phyloP scores from a whole-genome alignment of 306 rosid genomes.

The Styphnolobium japonicum region DNA sequence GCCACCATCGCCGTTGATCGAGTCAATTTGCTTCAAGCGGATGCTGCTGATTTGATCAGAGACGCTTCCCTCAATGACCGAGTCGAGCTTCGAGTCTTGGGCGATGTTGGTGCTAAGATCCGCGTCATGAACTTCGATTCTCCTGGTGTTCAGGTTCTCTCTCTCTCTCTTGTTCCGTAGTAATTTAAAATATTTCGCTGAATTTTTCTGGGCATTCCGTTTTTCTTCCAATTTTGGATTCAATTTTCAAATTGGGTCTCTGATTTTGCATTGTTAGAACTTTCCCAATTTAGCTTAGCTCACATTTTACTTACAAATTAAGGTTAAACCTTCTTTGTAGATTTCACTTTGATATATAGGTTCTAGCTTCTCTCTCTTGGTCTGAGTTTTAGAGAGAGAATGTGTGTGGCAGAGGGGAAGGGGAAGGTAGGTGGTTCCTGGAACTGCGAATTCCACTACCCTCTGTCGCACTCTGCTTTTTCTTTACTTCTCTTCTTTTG shows the following conservation, averaged over 20 bases:
- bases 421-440: not conserved
- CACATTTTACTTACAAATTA: not conserved
- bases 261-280: not conserved
- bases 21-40: constrained; percentile 75
- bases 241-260: not conserved
- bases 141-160: constrained; percentile 77
- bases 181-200: not conserved
- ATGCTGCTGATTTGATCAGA: constrained; percentile 74
- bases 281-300: not conserved
- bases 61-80: constrained; percentile 89
- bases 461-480: constrained; percentile 26
- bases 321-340: not conserved
- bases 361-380: not conserved
- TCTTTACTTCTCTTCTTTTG: constrained; percentile 6
- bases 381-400: not conserved
- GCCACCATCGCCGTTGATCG: constrained; percentile 82
- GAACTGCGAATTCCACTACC: constrained; percentile 30
- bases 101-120: constrained; percentile 97
- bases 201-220: not conserved
- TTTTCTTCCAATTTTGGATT: not conserved
- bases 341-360: not conserved
- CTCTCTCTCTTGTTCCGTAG: no score
- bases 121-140: constrained; percentile 85
- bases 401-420: constrained; percentile 1
- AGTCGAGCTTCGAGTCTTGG: constrained; percentile 74